Evolutionary conservation across 73 alveolate species (phyloP).

Genomic region (Symbiodinium natans): DNA sequence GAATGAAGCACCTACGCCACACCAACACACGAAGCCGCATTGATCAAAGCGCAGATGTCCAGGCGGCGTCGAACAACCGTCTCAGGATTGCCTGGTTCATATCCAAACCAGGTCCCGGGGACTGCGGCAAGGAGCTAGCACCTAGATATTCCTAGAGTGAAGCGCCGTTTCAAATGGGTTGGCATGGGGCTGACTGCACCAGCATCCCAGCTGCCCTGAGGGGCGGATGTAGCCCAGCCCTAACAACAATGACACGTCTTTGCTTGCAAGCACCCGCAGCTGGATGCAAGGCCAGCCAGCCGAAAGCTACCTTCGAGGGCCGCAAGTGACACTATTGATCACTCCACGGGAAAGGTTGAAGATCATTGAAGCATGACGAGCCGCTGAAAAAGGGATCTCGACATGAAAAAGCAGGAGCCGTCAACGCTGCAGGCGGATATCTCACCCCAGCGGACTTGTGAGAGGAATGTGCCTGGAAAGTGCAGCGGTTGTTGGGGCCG

Average conservation of each 20-base stretch:
- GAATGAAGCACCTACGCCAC: background rate
- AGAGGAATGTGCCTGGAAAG: background rate
- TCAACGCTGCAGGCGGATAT: background rate
- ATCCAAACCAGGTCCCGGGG: background rate
- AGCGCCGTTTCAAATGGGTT: background rate
- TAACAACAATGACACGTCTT: background rate
- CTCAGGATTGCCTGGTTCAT: background rate
- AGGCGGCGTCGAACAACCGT: background rate
- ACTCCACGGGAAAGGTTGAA: background rate
- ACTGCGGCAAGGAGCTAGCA: background rate
- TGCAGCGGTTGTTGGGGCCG: background rate
- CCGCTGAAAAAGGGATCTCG: background rate
- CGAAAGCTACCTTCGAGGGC: background rate
- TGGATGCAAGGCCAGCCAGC: background rate
- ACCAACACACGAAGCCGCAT: background rate
- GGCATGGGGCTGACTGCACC: background rate
- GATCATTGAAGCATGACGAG: background rate
- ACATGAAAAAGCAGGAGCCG: background rate
- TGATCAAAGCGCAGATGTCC: background rate
- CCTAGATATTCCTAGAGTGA: background rate
- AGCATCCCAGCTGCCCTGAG: background rate
- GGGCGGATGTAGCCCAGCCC: background rate
- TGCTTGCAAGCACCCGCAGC: background rate
- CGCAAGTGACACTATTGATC: background rate
- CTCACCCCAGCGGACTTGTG: background rate